A percentile compares a stretch with the other conserved stretches of the same genome.
Evolutionary conservation across 768 basidiomycete genomes (phyloP).

Genomic region (Mycena venus): DNA sequence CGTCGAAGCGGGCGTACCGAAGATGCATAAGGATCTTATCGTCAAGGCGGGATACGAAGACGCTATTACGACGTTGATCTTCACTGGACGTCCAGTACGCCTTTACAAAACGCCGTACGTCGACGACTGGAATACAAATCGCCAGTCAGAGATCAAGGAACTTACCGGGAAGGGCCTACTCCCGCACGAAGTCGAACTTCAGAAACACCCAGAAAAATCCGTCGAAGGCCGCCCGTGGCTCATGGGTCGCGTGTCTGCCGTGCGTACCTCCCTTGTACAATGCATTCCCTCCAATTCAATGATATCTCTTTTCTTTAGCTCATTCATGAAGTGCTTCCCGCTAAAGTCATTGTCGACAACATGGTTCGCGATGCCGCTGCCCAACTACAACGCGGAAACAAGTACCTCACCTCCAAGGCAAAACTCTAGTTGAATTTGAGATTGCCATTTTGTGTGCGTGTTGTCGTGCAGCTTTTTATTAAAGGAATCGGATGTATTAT

Average conservation of each 20-base stretch:
- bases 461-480: too few relatives aligned
- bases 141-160: conserved; percentile 84
- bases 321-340: conserved; percentile 83
- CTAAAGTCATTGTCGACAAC: conserved; percentile 64
- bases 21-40: conserved; percentile 86
- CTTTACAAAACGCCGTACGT: conserved; percentile 89
- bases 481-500: too few relatives aligned
- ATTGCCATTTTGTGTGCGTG: too few relatives aligned
- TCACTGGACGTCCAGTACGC: conserved; percentile 91
- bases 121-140: conserved; percentile 86
- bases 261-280: neutral
- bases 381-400: conserved; percentile 13
- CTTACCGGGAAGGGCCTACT: conserved; percentile 88
- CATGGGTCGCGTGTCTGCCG: conserved; percentile 84
- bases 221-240: conserved; percentile 78
- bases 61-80: conserved; percentile 86
- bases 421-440: conserved; percentile 36
- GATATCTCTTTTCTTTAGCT: conserved; percentile 42
- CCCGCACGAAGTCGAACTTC: conserved; percentile 77
- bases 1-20: conserved; percentile 85
- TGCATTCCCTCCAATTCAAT: neutral
- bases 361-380: conserved; percentile 19
- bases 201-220: conserved; percentile 87
- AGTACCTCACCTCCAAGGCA: conserved; percentile 58
- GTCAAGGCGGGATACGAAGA: conserved; percentile 82